These are phyloP conservation scores for Poa pratensis DNA, from an alignment of 176 grass and related monocot genomes.

Conservation along the genomic window DNA sequence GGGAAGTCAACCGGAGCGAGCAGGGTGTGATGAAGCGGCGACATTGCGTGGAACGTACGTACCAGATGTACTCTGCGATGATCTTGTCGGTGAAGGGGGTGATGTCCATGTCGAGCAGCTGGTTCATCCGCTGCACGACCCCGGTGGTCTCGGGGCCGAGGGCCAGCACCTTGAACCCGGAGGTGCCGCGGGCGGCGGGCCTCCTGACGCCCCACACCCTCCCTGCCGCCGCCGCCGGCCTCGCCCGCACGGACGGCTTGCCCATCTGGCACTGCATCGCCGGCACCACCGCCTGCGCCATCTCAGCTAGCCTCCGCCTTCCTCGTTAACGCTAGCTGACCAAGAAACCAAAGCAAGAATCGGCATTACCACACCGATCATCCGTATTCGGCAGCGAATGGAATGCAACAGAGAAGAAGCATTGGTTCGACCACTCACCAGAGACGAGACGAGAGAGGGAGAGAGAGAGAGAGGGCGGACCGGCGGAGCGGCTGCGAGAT, in stretches of 20 bases:
- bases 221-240: conserved; percentile 36
- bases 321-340: not conserved
- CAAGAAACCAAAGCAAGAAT: not conserved
- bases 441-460: not conserved
- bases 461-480: no score
- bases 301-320: conserved; percentile 9
- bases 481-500: not conserved
- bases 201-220: conserved; percentile 78
- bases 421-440: conserved; percentile 26
- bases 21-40: not conserved
- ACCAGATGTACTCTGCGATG: conserved; percentile 99
- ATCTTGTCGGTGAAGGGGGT: conserved; percentile 75
- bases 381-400: not conserved
- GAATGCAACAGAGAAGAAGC: conserved; percentile 8
- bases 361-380: not conserved
- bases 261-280: conserved; percentile 79
- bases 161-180: conserved; percentile 88
- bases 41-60: conserved; percentile 15
- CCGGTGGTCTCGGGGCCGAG: conserved; percentile 56
- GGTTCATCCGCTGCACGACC: conserved; percentile 73
- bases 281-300: conserved; percentile 89
- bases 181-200: conserved; percentile 43
- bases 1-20: not conserved
- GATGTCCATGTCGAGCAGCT: conserved; percentile 95
- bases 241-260: conserved; percentile 44